Conservation (phyloP, 805 yeast genomes). For the Pichia californica region DNA sequence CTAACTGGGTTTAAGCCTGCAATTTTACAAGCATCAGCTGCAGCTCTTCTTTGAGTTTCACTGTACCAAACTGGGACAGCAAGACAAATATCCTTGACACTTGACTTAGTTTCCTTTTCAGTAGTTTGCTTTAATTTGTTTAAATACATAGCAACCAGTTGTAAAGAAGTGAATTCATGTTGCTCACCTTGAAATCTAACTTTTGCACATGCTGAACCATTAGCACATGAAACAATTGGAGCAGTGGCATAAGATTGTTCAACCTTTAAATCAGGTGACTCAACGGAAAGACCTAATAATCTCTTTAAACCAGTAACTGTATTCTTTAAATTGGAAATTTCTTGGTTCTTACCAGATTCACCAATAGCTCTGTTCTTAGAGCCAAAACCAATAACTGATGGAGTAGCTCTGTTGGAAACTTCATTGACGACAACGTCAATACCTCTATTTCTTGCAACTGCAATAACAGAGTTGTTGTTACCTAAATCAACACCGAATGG, state of each 20-base stretch:
- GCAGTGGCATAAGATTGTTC: slow-evolving; percentile 74
- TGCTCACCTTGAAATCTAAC: slow-evolving; percentile 79
- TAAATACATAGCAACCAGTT: slow-evolving; percentile 91
- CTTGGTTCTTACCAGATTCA: slow-evolving; percentile 93
- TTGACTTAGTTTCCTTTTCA: slow-evolving; percentile 72
- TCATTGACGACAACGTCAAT: slow-evolving; percentile 97
- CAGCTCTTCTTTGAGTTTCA: slow-evolving; percentile 94
- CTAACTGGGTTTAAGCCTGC: slow-evolving; percentile 98
- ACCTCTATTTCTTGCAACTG: slow-evolving; percentile 97
- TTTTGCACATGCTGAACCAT: slow-evolving; percentile 77
- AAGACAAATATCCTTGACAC: slow-evolving; percentile 80
- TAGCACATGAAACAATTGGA: slow-evolving; percentile 54
- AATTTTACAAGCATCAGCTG: slow-evolving; percentile 88
- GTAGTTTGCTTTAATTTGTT: slow-evolving; percentile 83
- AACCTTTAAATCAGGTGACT: slow-evolving; percentile 67
- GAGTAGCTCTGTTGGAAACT: slow-evolving; percentile 96
- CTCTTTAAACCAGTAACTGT: slow-evolving; percentile 94
- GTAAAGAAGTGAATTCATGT: slow-evolving; percentile 76
- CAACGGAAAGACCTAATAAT: slow-evolving; percentile 69
- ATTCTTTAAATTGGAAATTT: slow-evolving; percentile 92
- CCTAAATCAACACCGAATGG: slow-evolving; percentile 99
- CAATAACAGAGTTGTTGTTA: slow-evolving; percentile 87
- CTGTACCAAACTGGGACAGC: slow-evolving; percentile 98
- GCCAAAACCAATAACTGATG: slow-evolving; percentile 85
- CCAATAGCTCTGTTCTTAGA: slow-evolving; percentile 85